Conservation (phyloP, 371 early-diverging fungal genomes). For the Parasitella parasitica region DNA sequence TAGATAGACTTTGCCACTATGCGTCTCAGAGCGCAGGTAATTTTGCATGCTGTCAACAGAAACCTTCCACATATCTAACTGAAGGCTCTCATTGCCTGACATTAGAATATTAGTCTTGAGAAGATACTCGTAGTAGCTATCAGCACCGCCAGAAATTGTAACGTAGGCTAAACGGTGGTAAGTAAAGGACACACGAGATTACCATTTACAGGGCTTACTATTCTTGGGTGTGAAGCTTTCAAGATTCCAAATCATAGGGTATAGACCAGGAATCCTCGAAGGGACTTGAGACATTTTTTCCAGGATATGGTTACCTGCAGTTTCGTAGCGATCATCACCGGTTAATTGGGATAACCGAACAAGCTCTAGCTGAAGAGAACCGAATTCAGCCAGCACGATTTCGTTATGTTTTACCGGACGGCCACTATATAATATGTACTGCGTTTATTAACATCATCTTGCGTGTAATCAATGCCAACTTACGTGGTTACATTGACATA, state of each 20-base stretch:
- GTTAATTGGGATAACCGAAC: slow-evolving; percentile 80
- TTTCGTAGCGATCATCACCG: slow-evolving; percentile 64
- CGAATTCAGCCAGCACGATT: slow-evolving; percentile 81
- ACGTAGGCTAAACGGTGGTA: slow-evolving; percentile 33
- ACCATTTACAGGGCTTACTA: slow-evolving; percentile 25
- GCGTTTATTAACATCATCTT: slow-evolving; percentile 19
- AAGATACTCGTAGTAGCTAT: slow-evolving; percentile 89
- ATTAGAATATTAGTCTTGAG: slow-evolving; percentile 67
- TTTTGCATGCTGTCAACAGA: slow-evolving; percentile 45
- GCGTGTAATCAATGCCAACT: neutral
- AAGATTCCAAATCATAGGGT: slow-evolving; percentile 60
- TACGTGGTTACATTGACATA: slow-evolving; percentile 59
- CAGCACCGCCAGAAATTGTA: slow-evolving; percentile 66
- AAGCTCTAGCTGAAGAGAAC: slow-evolving; percentile 87
- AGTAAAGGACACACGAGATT: too few relatives aligned
- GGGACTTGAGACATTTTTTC: slow-evolving; percentile 50
- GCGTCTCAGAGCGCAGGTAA: slow-evolving; percentile 42
- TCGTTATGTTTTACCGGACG: slow-evolving; percentile 23
- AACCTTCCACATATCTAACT: slow-evolving; percentile 41
- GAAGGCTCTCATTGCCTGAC: slow-evolving; percentile 50
- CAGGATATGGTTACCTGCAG: slow-evolving; percentile 64
- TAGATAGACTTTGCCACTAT: slow-evolving; percentile 34
- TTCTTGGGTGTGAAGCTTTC: slow-evolving; percentile 41
- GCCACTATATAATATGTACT: slow-evolving; percentile 10
- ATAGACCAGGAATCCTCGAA: slow-evolving; percentile 67